Evolutionary conservation across 2,329 filamentous ascomycete species (phyloP).

Genomic region (Diaporthe nobilis): DNA sequence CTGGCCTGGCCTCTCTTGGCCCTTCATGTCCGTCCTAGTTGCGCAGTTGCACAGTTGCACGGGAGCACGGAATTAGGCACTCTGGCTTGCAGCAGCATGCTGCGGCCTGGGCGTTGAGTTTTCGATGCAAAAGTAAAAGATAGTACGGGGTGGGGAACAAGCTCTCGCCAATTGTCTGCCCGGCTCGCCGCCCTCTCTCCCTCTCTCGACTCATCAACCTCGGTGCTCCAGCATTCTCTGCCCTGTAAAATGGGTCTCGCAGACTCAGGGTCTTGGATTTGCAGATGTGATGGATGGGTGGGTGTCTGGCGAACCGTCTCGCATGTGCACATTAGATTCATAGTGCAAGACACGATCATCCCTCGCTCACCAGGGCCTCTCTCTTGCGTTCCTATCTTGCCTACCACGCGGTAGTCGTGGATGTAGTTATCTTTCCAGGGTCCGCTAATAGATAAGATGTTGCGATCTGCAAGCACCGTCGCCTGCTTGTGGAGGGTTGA

Average conservation of each 20-base stretch:
- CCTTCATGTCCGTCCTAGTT: not conserved
- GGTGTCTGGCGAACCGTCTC: not conserved
- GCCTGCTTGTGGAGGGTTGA: conserved; percentile 17
- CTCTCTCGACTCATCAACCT: conserved; percentile 13
- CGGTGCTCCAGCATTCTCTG: conserved; percentile 1
- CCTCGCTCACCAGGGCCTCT: not conserved
- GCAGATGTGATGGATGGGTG: not conserved
- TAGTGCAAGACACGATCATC: conserved; percentile 4
- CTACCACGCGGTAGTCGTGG: not conserved
- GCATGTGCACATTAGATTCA: not conserved
- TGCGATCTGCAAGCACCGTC: conserved; percentile 21
- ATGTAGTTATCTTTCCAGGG: conserved; percentile 11
- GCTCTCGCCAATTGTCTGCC: conserved; percentile 30
- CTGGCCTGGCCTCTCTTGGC: conserved; percentile 13
- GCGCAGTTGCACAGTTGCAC: conserved; percentile 24
- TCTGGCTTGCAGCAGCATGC: conserved; percentile 23
- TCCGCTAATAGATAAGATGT: conserved; percentile 26
- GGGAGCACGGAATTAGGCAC: conserved; percentile 17
- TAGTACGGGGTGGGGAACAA: conserved; percentile 20
- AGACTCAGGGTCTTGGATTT: conserved; percentile 2
- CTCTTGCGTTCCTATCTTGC: not conserved
- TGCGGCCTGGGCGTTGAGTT: conserved; percentile 29
- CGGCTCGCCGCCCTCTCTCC: not conserved
- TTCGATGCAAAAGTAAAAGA: conserved; percentile 33
- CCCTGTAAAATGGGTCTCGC: not conserved